These are phyloP conservation scores for Mortierella sp. DNA, from an alignment of 371 early-diverging fungal species.

Conservation along the genomic window DNA sequence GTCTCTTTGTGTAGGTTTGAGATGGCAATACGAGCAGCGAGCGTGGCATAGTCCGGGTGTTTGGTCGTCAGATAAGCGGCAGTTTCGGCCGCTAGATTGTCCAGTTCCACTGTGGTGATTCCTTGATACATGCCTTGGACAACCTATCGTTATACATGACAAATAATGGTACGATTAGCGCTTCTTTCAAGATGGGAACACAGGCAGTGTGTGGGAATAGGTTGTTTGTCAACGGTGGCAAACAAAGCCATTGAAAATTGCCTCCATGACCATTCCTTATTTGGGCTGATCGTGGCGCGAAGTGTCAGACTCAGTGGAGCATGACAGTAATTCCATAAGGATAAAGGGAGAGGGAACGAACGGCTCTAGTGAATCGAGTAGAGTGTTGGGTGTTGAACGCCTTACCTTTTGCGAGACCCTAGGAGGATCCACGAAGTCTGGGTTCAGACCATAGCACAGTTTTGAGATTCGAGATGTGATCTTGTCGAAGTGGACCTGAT, in stretches of 20 bases:
- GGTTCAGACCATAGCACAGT: constrained; percentile 94
- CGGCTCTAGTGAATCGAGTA: not conserved
- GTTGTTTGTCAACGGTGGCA: too few species aligned
- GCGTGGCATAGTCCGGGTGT: constrained; percentile 97
- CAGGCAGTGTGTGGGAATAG: too few species aligned
- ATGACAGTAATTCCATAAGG: too few species aligned
- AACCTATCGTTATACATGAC: constrained; percentile 66
- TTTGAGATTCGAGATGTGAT: constrained; percentile 76
- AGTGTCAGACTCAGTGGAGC: too few species aligned
- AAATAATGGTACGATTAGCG: constrained; percentile 3
- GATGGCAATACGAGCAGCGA: constrained; percentile 98
- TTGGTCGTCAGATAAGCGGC: constrained; percentile 97
- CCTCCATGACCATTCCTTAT: too few species aligned
- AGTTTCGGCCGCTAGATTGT: constrained; percentile 97
- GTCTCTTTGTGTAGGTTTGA: constrained; percentile 98
- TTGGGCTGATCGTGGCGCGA: too few species aligned
- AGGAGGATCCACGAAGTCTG: constrained; percentile 91
- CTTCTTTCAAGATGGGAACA: too few species aligned
- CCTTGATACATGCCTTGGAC: constrained; percentile 97
- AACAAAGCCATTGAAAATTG: too few species aligned
- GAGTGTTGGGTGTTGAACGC: not conserved
- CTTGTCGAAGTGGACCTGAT: constrained; percentile 55
- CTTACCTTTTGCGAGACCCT: constrained; percentile 92
- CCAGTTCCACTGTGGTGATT: constrained; percentile 97
- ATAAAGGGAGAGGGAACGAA: too few species aligned